Evolutionary conservation across 495 filamentous ascomycete species (phyloP).

Genomic region (Penicillium salamii): DNA sequence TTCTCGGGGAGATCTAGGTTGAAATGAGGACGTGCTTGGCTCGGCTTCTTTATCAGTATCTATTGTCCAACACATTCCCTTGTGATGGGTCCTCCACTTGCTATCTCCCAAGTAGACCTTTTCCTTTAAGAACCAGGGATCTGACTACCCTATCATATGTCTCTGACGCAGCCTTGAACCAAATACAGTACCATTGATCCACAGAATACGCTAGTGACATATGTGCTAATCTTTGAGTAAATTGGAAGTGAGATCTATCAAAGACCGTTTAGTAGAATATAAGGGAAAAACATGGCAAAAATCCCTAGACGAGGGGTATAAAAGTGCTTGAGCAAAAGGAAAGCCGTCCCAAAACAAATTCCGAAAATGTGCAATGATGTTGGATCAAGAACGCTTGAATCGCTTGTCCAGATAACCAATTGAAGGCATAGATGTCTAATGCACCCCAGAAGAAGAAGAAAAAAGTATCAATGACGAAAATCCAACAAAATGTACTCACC

Average conservation of each 20-base stretch:
- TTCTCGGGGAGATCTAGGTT: constrained; percentile 17
- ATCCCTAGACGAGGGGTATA: constrained; percentile 6
- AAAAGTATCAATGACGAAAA: not conserved
- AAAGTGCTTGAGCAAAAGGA: not conserved
- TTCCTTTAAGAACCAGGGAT: constrained; percentile 13
- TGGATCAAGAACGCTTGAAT: not conserved
- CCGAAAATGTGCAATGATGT: not conserved
- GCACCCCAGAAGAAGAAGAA: constrained; percentile 1
- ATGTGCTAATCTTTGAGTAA: not conserved
- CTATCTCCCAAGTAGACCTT: not conserved
- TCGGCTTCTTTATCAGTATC: constrained; percentile 20
- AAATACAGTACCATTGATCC: not conserved
- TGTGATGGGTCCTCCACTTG: constrained; percentile 6
- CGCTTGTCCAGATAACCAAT: not conserved
- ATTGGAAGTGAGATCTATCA: constrained; percentile 18
- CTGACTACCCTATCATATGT: not conserved
- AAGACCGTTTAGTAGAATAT: constrained; percentile 1
- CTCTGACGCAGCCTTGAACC: not conserved
- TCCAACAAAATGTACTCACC: no score
- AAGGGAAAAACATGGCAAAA: constrained; percentile 3
- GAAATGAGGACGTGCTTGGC: constrained; percentile 16
- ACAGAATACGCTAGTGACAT: not conserved
- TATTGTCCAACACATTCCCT: constrained; percentile 20
- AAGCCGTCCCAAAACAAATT: not conserved
- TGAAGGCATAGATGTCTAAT: constrained; percentile 2